Base-by-base conservation (phyloP, 2,329 filamentous ascomycete genomes). In the Cytospora piceicola region DNA sequence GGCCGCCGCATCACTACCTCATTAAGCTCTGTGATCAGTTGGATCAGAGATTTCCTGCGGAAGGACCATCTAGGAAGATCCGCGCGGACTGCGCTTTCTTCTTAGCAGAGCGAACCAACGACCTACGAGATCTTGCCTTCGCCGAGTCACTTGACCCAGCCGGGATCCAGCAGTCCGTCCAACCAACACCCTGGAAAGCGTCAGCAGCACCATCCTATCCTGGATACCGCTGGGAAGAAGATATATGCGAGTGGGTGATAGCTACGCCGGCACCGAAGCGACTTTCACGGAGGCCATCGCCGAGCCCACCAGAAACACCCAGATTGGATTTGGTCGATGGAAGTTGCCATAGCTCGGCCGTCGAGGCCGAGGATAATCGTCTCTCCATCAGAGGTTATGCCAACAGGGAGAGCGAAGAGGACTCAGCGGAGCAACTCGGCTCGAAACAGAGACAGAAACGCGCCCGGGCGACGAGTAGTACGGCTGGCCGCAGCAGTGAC, bases 81-180 rank as follows among this genome's bases (percentile, higher is more conserved):
- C 77, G 77, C 34, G 74, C 76, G 3, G 82, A 85, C 34, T 78
- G 79, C 1, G 83, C 84, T 0, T 85, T 86, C 69, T 72, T 80
- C 34, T 73, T 86, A 32, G 83, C 84, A 0, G 81, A 84, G 65
- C 77, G 80, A 61, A 86, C 83, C 17, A 81, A 81, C 62, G 81
- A 85, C 69, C 74, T 86, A 8, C 76, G 81, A 30, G 84, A 87
- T 69, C 77, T 86, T 51, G 81, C 80, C 12, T 85, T 83, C 70
- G 84, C 83, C 3, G 85, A 87, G 69, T 77, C 74, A 34, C 74
- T 85, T 4, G 64, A 66, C 52, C 64, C 17, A 30, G 9, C 64
- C 24, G 36, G 24, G 5, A 34, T 5, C 49, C 22, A 27, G 22
- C 36, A 65, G 27, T 22, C 61, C 15, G 46, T 60, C 22, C 46